A percentile compares a stretch with the other conserved stretches of the same genome.
These are phyloP conservation scores for Stellera chamaejasme DNA, from an alignment of 345 rosid genomes.

Conservation along the genomic window DNA sequence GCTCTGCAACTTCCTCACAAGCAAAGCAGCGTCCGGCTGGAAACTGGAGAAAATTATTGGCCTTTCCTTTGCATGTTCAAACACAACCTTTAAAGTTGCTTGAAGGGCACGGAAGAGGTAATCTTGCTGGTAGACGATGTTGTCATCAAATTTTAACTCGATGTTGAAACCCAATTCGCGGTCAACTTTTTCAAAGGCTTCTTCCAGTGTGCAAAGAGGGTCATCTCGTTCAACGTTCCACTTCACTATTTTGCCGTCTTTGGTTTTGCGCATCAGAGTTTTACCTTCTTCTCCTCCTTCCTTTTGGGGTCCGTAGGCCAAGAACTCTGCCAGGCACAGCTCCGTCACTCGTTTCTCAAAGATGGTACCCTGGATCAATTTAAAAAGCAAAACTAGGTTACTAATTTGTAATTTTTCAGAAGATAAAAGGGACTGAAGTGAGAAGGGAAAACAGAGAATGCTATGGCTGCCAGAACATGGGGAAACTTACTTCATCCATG, in stretches of 20 bases:
- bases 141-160: constrained; percentile 86
- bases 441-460: background rate
- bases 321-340: constrained; percentile 54
- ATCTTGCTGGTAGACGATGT: constrained; percentile 51
- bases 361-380: constrained; percentile 43
- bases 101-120: constrained; percentile 52
- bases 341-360: constrained; percentile 83
- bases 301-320: constrained; percentile 65
- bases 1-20: constrained; percentile 58
- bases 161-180: constrained; percentile 78
- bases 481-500: constrained; percentile 40
- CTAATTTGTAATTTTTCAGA: background rate
- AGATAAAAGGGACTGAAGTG: background rate
- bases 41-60: constrained; percentile 81
- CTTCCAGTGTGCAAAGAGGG: constrained; percentile 63
- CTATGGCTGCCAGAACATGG: background rate
- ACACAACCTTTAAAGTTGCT: constrained; percentile 62
- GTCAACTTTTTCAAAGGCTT: constrained; percentile 66
- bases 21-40: constrained; percentile 86
- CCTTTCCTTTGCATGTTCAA: constrained; percentile 42
- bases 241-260: constrained; percentile 56
- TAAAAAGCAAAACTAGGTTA: background rate
- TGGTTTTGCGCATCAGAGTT: constrained; percentile 54
- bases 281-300: constrained; percentile 41
- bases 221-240: constrained; percentile 80